A percentile compares a stretch with the other conserved stretches of the same genome.
Conservation (phyloP, 371 early-diverging fungal species). For the Scutellospora calospora region DNA sequence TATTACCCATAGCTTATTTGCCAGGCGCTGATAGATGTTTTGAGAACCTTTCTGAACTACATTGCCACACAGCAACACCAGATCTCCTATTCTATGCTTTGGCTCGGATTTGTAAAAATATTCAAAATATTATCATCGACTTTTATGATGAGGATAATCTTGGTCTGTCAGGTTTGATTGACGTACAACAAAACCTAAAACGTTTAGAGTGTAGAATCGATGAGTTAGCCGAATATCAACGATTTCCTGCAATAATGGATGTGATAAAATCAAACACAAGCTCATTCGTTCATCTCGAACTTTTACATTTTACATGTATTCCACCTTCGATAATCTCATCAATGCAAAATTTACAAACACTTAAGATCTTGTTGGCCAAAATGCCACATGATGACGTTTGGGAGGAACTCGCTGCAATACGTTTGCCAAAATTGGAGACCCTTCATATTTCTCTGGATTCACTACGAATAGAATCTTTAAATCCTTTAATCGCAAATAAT, state of each 20-base stretch:
- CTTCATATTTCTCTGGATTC: not conserved
- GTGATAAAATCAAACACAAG: not conserved
- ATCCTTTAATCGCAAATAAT: not conserved
- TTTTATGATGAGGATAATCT: not conserved
- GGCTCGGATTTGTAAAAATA: not conserved
- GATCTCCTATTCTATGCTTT: not conserved
- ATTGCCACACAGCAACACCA: not conserved
- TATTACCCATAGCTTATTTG: not conserved
- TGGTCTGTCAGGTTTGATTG: conserved; percentile 1
- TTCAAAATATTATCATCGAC: not conserved
- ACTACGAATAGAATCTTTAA: not conserved
- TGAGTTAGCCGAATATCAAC: not conserved
- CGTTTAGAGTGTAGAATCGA: not conserved
- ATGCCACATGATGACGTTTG: not conserved
- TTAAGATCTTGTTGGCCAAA: not conserved
- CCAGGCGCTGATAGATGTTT: not conserved
- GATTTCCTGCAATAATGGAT: not conserved
- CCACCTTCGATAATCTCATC: not conserved
- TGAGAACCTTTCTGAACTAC: not conserved
- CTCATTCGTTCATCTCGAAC: not conserved
- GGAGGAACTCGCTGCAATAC: not conserved
- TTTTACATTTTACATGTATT: not conserved
- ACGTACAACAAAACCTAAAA: not conserved
- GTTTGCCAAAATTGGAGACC: not conserved
- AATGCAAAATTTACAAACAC: not conserved